Percentiles rank a stretch among this genome's conserved stretches.
These are phyloP conservation scores for Sequoiadendron giganteum DNA, from an alignment of 75 land plant genomes.

Conservation along the genomic window DNA sequence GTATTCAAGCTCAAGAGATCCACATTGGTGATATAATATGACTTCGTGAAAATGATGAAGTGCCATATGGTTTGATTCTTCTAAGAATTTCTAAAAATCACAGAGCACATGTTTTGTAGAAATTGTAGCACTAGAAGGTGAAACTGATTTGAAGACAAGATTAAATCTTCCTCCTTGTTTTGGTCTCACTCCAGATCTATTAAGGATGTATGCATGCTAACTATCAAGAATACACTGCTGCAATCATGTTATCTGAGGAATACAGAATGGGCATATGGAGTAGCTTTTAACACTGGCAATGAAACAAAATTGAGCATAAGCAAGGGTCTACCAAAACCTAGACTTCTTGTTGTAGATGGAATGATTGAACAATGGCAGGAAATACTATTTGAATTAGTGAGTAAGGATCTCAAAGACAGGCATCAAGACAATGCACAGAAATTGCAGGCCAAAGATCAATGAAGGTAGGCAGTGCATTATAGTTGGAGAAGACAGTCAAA, in stretches of 20 bases:
- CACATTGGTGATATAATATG: conserved; percentile 88
- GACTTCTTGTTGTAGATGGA: conserved; percentile 96
- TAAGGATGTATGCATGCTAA: conserved; percentile 84
- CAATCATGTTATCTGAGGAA: conserved; percentile 94
- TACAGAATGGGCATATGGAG: conserved; percentile 97
- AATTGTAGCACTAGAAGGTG: conserved; percentile 66
- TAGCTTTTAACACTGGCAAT: conserved; percentile 97
- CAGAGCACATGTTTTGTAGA: conserved; percentile 85
- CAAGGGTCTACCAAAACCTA: conserved; percentile 89
- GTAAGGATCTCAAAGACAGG: too few relatives aligned
- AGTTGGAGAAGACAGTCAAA: too few relatives aligned
- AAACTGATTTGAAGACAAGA: conserved; percentile 92
- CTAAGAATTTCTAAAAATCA: conserved; percentile 82
- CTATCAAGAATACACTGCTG: conserved; percentile 81
- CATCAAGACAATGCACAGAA: too few relatives aligned
- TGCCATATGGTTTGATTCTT: conserved; percentile 94
- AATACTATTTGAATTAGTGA: too few relatives aligned
- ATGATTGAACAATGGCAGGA: conserved; percentile 59
- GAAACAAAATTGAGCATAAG: conserved; percentile 99
- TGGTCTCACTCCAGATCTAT: conserved; percentile 70
- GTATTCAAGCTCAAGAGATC: conserved; percentile 88
- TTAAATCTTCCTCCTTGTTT: conserved; percentile 79
- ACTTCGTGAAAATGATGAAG: conserved; percentile 96
- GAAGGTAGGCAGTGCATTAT: too few relatives aligned
- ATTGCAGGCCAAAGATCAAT: too few relatives aligned